Conservation (phyloP, 169 alveolate genomes). For the Prorocentrum cordatum region DNA sequence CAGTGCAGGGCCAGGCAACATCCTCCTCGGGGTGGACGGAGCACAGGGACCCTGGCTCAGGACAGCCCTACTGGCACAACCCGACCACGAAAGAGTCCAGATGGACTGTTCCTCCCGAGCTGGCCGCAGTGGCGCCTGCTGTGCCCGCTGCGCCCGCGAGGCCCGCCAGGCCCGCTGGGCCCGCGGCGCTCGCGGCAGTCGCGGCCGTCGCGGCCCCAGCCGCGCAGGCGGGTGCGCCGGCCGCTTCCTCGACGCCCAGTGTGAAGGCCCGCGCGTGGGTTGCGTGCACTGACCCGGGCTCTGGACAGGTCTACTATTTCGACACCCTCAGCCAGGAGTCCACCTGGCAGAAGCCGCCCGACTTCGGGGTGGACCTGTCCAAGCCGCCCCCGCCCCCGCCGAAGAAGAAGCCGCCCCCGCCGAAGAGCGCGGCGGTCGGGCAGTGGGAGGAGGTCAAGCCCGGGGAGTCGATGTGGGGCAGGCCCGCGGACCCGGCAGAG, state of each 20-base stretch:
- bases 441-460: no score
- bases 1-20: background rate
- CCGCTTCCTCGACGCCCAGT: no score
- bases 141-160: background rate
- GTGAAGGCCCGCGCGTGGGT: background rate
- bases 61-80: background rate
- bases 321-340: background rate
- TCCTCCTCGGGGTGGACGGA: background rate
- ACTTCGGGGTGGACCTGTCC: no score
- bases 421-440: no score
- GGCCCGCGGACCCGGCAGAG: no score
- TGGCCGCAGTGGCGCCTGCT: background rate
- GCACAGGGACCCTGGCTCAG: background rate
- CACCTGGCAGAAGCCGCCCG: background rate
- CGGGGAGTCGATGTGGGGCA: no score
- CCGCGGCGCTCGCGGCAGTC: background rate
- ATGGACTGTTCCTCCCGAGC: background rate
- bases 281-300: background rate
- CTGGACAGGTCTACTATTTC: background rate
- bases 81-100: background rate
- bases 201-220: no score
- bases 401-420: no score
- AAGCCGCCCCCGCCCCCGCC: no score
- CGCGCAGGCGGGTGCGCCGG: no score
- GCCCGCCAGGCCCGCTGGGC: background rate